Evolutionary conservation across 140 eudicot species (phyloP), one percentile per base, ranked within the genome.

Genomic region (Flaveria floridana): DNA sequence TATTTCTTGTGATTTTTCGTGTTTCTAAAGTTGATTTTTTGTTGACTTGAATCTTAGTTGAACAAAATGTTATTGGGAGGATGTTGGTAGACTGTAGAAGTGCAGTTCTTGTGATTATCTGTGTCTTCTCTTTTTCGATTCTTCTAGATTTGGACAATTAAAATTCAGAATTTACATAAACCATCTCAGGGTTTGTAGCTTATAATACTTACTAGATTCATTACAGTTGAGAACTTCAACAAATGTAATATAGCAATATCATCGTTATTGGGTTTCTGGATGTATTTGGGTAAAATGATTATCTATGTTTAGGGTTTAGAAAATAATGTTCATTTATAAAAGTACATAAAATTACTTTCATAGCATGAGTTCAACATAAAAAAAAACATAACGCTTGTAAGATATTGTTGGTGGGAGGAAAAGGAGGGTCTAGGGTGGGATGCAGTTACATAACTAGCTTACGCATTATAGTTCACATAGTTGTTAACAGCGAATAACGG

Each of bases 21-120:
- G 64, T 56, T 77, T 11, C 18, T 21, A 21, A 16, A 61, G 19
- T 12, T 56, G 65, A 30, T 34, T 6, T 79, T 79, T 79, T 67
- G 68, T 75, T 69, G 67, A 61, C 12, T 73, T 44, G 47, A 25
- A 59, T 59, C 0, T 20, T 21, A 8, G 13, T 44, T 8, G 50
- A 10, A 44, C 50, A 44, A 8, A 44, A 1, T 34, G 8, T 34
- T 34, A 5, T 34, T 0, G 41, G 8, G 8, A 6, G 41, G 41
- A 34, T 34, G 8, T 34, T 34, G 41, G 41, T 34, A 34, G 41
- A 34, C 41, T 34, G 41, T 34, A 34, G 41, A 5, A 34, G 41
- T 34, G 41, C 41, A 34, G 50, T 44, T 44, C 50, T 44, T 44
- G 50, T 8, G 48, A 42, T 52, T 52, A 53, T 53, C 3, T 53